Evolutionary conservation across 192 early-diverging fungal species (phyloP).

Genomic region (Irineochytrium annulatum): DNA sequence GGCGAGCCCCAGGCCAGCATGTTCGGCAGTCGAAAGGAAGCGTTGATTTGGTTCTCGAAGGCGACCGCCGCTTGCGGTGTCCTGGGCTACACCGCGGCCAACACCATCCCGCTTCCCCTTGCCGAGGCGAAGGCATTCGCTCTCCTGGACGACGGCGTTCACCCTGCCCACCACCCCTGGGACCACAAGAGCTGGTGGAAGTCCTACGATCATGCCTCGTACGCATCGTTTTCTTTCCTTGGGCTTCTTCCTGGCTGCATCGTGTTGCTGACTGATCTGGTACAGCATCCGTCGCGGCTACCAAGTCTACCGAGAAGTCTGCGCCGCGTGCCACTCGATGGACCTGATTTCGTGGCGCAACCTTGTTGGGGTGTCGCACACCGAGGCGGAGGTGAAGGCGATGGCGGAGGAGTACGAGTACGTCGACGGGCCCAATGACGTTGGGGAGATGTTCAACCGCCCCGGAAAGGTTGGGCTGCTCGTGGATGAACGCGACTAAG

Average conservation of each 20-base stretch:
- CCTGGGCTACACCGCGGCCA: conserved; percentile 34
- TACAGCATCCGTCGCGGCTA: conserved; percentile 93
- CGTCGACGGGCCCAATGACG: conserved; percentile 87
- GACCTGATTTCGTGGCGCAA: conserved; percentile 92
- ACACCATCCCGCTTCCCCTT: conserved; percentile 30
- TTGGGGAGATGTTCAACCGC: conserved; percentile 86
- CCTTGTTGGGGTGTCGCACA: conserved; percentile 90
- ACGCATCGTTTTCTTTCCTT: conserved; percentile 30
- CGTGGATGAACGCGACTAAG: neutral
- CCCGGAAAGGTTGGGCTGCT: conserved; percentile 71
- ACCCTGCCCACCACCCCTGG: conserved; percentile 86
- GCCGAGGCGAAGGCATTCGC: conserved; percentile 57
- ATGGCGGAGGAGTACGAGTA: conserved; percentile 92
- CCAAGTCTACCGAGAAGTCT: conserved; percentile 98
- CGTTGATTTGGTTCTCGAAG: conserved; percentile 35
- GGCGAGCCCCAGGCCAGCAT: no score
- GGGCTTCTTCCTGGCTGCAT: neutral
- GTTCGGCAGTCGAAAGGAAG: neutral
- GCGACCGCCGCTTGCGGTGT: conserved; percentile 31
- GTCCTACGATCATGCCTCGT: conserved; percentile 92
- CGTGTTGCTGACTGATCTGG: neutral
- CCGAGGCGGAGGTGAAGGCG: conserved; percentile 87
- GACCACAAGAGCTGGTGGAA: conserved; percentile 73
- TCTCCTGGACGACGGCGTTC: conserved; percentile 88
- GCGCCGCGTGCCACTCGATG: conserved; percentile 94